Evolutionary conservation across 208 protist species (phyloP).

Genomic region (Herpetomonas samuelpessoai): DNA sequence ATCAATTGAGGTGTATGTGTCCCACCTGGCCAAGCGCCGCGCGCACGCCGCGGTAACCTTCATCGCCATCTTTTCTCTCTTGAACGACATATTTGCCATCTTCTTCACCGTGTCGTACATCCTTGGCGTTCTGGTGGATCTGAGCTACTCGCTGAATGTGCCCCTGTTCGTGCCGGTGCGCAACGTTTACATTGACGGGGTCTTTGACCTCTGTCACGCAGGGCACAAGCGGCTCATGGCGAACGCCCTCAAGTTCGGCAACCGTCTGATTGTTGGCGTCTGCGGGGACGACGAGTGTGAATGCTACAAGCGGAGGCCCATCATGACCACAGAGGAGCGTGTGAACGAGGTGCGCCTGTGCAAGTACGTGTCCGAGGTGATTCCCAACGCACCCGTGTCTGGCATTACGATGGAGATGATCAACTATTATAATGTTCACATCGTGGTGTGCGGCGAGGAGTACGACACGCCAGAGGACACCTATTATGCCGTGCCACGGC

Average conservation of each 20-base stretch:
- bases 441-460: constrained; percentile 90
- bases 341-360: constrained; percentile 86
- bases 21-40: constrained; percentile 74
- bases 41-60: constrained; percentile 85
- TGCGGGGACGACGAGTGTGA: constrained; percentile 87
- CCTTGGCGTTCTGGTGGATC: constrained; percentile 78
- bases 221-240: constrained; percentile 89
- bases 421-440: constrained; percentile 90
- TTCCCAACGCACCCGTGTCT: constrained; percentile 81
- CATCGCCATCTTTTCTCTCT: constrained; percentile 78
- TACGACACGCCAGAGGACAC: constrained; percentile 86
- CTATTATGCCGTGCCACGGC: constrained; percentile 85
- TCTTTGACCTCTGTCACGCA: constrained; percentile 92
- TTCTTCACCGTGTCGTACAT: constrained; percentile 70
- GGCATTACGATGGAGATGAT: constrained; percentile 90
- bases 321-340: constrained; percentile 91
- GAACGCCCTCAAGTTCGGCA: constrained; percentile 84
- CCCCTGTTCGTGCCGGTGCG: constrained; percentile 87
- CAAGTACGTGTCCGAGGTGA: constrained; percentile 89
- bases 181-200: constrained; percentile 92
- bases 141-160: constrained; percentile 85
- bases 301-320: constrained; percentile 88
- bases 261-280: constrained; percentile 90
- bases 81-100: constrained; percentile 84
- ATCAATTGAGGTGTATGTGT: constrained; percentile 86